Evolutionary conservation across 2,329 filamentous ascomycete genomes (phyloP), one percentile per base, ranked within the genome.

Genomic region (Aspergillus sergii): DNA sequence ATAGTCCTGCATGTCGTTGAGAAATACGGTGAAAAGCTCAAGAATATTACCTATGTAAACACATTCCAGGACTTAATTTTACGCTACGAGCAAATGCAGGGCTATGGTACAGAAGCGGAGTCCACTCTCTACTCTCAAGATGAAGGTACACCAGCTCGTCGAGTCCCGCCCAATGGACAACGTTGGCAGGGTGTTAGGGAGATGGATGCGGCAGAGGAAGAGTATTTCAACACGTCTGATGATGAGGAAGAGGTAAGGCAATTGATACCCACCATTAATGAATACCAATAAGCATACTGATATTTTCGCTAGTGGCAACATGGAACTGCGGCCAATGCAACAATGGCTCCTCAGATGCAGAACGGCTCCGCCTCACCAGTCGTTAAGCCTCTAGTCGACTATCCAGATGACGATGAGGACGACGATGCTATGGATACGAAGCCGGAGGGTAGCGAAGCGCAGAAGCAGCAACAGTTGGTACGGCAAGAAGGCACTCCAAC

Each of bases 151-250:
- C 75, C 79, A 43, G 63, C 71, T 11, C 75, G 72, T 12, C 78
- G 80, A 62, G 79, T 76, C 59, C 81, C 83, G 43, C 75, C 85
- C 60, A 88, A 87, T 64, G 83, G 84, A n/a, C 84, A 81, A 63
- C 79, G 88, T 65, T 90, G 91, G 77, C 87, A 88, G 68, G 89
- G 87, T 51, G 85, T 96, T 75, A 92, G 92, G 73, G 93, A 96
- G 59, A 86, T 94, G 73, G 94, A 97, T 74, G 85, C 89, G 7
- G 88, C 90, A 12, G 92, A 97, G 76, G 94, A 97, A 72, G 93
- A 94, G 50, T 99, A 98, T 77, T 98, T 96, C 85, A 94, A 96
- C 71, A 88, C 87, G 0, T 93, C 91, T 0, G 94, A 97, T 70
- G 92, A 95, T 54, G 91, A 94, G 64, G 93, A 97, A 8, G 92